These are phyloP conservation scores for Starmerella lactis-condensi DNA, from an alignment of 805 yeast species.

Conservation along the genomic window DNA sequence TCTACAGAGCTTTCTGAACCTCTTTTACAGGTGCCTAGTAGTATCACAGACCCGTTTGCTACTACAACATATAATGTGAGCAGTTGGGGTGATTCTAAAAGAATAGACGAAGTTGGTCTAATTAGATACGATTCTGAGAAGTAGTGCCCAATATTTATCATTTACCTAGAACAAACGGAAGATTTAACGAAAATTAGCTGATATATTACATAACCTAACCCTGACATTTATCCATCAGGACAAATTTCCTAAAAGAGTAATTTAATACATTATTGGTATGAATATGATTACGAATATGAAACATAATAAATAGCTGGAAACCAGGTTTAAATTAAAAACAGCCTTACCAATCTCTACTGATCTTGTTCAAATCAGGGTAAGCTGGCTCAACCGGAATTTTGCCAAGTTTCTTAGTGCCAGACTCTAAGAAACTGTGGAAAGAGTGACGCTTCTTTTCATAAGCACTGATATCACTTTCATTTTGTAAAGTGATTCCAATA, in stretches of 20 bases:
- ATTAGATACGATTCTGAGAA: too few relatives aligned
- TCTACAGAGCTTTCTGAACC: too few relatives aligned
- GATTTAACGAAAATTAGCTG: too few relatives aligned
- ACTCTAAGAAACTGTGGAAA: constrained; percentile 80
- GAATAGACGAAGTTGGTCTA: too few relatives aligned
- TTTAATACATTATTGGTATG: background rate
- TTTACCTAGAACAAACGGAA: too few relatives aligned
- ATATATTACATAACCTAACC: too few relatives aligned
- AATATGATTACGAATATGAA: background rate
- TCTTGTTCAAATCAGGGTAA: constrained; percentile 10
- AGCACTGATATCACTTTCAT: constrained; percentile 53
- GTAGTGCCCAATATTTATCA: too few relatives aligned
- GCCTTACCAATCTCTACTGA: constrained; percentile 14
- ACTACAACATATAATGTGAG: too few relatives aligned
- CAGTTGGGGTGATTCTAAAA: too few relatives aligned
- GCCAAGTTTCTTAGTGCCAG: constrained; percentile 36
- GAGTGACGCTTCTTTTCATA: constrained; percentile 64
- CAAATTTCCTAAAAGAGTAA: background rate
- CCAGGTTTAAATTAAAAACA: background rate
- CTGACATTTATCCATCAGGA: too few relatives aligned
- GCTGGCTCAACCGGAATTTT: constrained; percentile 12
- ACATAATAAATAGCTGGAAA: background rate
- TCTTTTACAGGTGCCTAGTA: too few relatives aligned
- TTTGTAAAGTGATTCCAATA: constrained; percentile 84
- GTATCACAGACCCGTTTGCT: too few relatives aligned